Evolutionary conservation across 768 basidiomycete genomes (phyloP).

Genomic region (Agrocybe praecox): DNA sequence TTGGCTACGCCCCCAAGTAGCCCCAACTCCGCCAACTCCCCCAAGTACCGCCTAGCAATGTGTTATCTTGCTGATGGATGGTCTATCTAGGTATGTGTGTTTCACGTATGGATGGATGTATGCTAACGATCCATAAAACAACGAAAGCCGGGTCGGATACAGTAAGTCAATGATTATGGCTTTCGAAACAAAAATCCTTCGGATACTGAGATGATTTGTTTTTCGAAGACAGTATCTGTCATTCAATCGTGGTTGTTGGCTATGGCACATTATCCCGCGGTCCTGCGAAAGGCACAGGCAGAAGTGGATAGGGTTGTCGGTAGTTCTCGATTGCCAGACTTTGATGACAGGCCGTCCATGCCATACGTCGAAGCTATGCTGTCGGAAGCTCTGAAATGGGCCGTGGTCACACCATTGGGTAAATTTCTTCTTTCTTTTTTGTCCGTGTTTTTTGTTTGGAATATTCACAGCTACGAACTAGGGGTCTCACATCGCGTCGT

Average conservation of each 20-base stretch:
- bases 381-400: not conserved
- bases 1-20: too few species aligned
- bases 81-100: constrained; percentile 37
- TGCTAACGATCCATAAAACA: not conserved
- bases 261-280: not conserved
- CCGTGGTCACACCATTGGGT: not conserved
- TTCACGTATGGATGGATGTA: not conserved
- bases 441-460: too few species aligned
- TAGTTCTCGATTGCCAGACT: not conserved
- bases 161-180: constrained; percentile 2
- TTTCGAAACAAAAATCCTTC: not conserved
- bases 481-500: not conserved
- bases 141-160: constrained; percentile 22
- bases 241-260: constrained; percentile 23
- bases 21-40: too few species aligned
- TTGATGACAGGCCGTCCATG: not conserved
- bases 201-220: not conserved
- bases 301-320: not conserved
- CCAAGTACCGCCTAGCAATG: too few species aligned
- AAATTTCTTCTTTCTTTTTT: too few species aligned
- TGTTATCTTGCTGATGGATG: too few species aligned
- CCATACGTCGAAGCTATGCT: not conserved
- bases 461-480: too few species aligned
- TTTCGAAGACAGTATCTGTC: constrained; percentile 23
- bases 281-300: not conserved